A percentile compares a stretch with the other conserved stretches of the same genome.
Evolutionary conservation across 139 green algal genomes (phyloP).

Genomic region (Haematococcus lacustris): DNA sequence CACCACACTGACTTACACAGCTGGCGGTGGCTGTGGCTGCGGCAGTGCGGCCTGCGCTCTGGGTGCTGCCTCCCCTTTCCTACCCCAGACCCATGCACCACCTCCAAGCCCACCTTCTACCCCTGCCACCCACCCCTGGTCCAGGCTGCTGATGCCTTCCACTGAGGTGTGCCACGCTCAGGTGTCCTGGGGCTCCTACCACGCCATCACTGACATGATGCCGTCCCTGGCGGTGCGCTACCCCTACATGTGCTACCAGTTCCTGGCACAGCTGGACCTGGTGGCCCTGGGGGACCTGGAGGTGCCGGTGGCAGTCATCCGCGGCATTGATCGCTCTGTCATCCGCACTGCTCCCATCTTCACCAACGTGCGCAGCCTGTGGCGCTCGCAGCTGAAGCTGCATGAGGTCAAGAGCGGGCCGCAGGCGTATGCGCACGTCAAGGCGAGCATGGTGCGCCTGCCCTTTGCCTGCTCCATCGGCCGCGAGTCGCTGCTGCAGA

Average conservation of each 20-base stretch:
- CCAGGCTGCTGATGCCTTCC: no score
- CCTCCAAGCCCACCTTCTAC: no score
- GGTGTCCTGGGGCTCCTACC: constrained; percentile 32
- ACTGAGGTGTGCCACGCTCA: no score
- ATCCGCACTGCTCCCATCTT: constrained; percentile 46
- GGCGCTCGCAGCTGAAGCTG: constrained; percentile 36
- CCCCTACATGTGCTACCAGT: constrained; percentile 46
- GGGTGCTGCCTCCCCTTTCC: no score
- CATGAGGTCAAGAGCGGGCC: constrained; percentile 24
- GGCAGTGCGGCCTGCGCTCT: no score
- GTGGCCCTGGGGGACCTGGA: constrained; percentile 27
- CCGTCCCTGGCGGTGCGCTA: constrained; percentile 35
- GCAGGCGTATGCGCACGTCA: constrained; percentile 41
- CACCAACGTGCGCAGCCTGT: constrained; percentile 39
- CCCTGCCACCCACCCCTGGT: no score
- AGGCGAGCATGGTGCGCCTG: constrained; percentile 36
- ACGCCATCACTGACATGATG: constrained; percentile 47
- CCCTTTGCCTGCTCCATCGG: constrained; percentile 40
- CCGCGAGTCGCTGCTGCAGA: constrained; percentile 35
- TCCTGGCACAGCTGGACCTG: constrained; percentile 33
- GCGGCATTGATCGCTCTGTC: constrained; percentile 21
- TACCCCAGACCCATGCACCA: no score
- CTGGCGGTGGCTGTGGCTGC: no score
- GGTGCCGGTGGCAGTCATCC: constrained; percentile 38
- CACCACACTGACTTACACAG: no score